Percentiles rank a stretch among this genome's conserved stretches.
Conservation (phyloP, 2,329 filamentous ascomycete species). For the Exophiala alcalophila region DNA sequence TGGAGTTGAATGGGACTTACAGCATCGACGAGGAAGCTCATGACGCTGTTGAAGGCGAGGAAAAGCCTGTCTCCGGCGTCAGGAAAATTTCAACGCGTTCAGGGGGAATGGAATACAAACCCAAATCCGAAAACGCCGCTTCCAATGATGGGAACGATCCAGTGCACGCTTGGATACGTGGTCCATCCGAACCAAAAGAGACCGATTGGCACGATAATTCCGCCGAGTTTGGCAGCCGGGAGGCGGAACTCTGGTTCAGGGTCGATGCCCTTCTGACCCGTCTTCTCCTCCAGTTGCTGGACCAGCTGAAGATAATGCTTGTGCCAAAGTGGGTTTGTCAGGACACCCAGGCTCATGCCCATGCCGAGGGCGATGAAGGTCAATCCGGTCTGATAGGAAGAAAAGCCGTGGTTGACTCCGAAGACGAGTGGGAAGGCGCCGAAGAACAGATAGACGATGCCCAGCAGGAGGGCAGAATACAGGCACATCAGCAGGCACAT, state of each 20-base stretch:
- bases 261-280: conserved; percentile 35
- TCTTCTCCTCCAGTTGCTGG: conserved; percentile 37
- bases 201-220: conserved; percentile 52
- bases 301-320: conserved; percentile 13
- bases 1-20: neutral
- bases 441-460: conserved; percentile 87
- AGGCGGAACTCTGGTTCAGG: conserved; percentile 53
- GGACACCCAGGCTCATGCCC: conserved; percentile 44
- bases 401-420: conserved; percentile 46
- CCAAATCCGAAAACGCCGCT: conserved; percentile 41
- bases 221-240: conserved; percentile 49
- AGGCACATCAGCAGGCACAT: conserved; percentile 83
- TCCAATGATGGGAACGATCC: conserved; percentile 45
- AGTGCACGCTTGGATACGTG: conserved; percentile 44
- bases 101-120: conserved; percentile 41
- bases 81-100: conserved; percentile 41
- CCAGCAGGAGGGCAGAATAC: conserved; percentile 79
- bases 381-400: conserved; percentile 31
- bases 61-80: conserved; percentile 64
- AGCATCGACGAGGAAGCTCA: conserved; percentile 75
- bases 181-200: conserved; percentile 56
- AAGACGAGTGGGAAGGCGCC: conserved; percentile 84
- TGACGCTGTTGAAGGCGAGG: conserved; percentile 55
- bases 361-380: conserved; percentile 48
- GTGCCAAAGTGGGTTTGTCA: conserved; percentile 39